These are phyloP conservation scores for Fusarium coicis DNA, from an alignment of 2,329 filamentous ascomycete species.

Conservation along the genomic window DNA sequence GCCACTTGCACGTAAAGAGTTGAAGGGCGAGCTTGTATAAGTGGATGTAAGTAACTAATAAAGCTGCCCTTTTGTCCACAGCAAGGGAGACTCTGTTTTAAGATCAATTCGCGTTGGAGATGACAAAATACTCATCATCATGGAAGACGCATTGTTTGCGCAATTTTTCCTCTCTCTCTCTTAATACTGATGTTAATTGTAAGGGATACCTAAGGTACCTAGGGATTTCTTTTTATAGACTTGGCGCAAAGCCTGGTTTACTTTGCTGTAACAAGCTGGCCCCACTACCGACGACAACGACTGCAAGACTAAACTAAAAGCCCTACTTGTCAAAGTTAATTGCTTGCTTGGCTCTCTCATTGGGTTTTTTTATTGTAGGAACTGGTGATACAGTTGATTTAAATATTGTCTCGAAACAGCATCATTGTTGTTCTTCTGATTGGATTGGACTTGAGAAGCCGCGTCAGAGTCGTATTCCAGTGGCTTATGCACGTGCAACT, in stretches of 20 bases:
- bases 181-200: conserved; percentile 1
- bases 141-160: not conserved
- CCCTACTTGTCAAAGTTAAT: not conserved
- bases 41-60: conserved; percentile 3
- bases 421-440: not conserved
- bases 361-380: not conserved
- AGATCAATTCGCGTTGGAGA: not conserved
- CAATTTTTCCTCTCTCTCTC: not conserved
- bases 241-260: conserved; percentile 18
- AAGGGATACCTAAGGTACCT: conserved; percentile 16
- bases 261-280: conserved; percentile 12
- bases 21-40: conserved; percentile 7
- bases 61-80: conserved; percentile 6
- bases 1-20: not conserved
- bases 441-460: not conserved
- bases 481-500: conserved; percentile 37
- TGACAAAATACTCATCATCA: not conserved
- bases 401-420: not conserved
- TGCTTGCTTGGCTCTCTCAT: not conserved
- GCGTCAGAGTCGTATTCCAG: conserved; percentile 23
- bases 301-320: conserved; percentile 1
- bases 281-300: conserved; percentile 22
- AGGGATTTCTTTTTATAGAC: conserved; percentile 34
- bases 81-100: conserved; percentile 10
- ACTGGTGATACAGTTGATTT: not conserved